phyloP scores from a whole-genome alignment of 805 yeast species.

The Myxozyma udenii region DNA sequence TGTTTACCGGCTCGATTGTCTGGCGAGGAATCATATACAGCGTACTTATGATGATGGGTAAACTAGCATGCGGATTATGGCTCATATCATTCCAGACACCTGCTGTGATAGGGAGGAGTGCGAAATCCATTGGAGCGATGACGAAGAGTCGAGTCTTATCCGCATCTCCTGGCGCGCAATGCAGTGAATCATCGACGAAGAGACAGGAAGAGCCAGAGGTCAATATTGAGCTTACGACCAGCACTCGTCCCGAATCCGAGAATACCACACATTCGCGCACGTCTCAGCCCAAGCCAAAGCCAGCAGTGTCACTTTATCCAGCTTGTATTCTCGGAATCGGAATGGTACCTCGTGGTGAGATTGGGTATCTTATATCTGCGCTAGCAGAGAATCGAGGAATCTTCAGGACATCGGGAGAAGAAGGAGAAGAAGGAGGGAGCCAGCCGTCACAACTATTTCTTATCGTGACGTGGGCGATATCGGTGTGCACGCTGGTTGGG shows the following conservation, averaged over 20 bases:
- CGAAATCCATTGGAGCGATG: neutral
- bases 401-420: conserved; percentile 1
- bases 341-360: conserved; percentile 28
- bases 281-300: neutral
- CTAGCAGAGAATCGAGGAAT: conserved; percentile 22
- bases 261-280: neutral
- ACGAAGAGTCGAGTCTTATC: too few relatives aligned
- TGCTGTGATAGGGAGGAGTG: neutral
- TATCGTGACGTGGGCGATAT: conserved; percentile 12
- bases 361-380: conserved; percentile 24
- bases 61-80: conserved; percentile 22
- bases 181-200: too few relatives aligned
- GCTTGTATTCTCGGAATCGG: conserved; percentile 16
- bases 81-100: neutral
- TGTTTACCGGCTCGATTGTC: conserved; percentile 20
- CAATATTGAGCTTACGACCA: neutral
- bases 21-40: conserved; percentile 24
- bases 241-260: too few relatives aligned
- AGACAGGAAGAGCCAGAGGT: too few relatives aligned
- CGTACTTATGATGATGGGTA: conserved; percentile 19
- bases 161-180: too few relatives aligned
- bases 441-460: conserved; percentile 3
- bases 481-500: conserved; percentile 10
- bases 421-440: neutral
- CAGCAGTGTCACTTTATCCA: conserved; percentile 6